A percentile compares a stretch with the other conserved stretches of the same genome.
These are phyloP conservation scores for Melastoma candidum DNA, from an alignment of 441 rosid species.

Conservation along the genomic window DNA sequence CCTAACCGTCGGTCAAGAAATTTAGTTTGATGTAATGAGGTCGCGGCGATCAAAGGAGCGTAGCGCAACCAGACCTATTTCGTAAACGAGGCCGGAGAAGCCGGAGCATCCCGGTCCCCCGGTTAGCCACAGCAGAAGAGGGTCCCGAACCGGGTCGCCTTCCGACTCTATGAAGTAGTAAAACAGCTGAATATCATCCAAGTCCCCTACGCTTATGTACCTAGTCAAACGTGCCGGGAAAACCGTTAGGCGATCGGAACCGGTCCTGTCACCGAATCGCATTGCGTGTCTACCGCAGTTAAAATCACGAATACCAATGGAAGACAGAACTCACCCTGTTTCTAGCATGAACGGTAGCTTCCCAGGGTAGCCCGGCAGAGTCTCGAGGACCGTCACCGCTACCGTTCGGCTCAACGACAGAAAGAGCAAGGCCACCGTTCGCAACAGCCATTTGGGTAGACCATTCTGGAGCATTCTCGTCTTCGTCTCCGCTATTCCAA, in stretches of 20 bases:
- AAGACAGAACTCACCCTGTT: background rate
- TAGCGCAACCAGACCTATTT: slow-evolving; percentile 5
- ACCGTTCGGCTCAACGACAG: no score
- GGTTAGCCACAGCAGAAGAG: slow-evolving; percentile 17
- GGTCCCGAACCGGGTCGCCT: slow-evolving; percentile 14
- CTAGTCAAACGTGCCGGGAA: background rate
- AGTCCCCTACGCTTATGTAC: slow-evolving; percentile 4
- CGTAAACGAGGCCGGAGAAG: slow-evolving; percentile 10
- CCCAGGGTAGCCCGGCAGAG: slow-evolving; percentile 3
- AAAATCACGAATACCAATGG: background rate
- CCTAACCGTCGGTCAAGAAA: no score
- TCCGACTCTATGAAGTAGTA: slow-evolving; percentile 15
- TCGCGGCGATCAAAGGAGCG: no score
- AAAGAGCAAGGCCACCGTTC: no score
- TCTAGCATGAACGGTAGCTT: slow-evolving; percentile 10
- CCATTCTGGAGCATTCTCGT: no score
- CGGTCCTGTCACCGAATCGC: no score
- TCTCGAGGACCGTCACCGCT: background rate
- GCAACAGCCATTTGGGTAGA: no score
- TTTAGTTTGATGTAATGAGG: no score
- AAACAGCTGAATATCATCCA: slow-evolving; percentile 2
- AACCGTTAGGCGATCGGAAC: background rate
- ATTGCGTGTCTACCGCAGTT: no score
- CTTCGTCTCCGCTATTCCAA: no score
- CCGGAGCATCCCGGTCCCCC: slow-evolving; percentile 21